These are phyloP conservation scores for Leishmania turanica DNA, from an alignment of 208 protist genomes.

Conservation along the genomic window DNA sequence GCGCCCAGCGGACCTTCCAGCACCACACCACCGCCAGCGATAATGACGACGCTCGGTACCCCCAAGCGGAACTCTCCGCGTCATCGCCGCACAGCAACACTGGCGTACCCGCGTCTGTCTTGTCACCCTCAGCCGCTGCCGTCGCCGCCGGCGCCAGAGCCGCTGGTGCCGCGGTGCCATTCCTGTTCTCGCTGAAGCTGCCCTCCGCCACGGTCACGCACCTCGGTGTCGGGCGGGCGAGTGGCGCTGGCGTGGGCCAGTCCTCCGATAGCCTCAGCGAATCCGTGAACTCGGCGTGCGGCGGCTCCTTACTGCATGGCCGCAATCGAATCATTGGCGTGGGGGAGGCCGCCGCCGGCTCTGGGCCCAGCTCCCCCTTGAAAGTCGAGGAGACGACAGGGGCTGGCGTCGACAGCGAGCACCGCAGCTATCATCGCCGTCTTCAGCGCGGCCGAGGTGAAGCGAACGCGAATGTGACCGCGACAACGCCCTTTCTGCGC, in stretches of 20 bases:
- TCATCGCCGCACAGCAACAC: slow-evolving; percentile 4
- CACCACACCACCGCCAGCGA: not conserved
- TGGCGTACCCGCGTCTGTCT: not conserved
- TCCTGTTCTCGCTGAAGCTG: slow-evolving; percentile 27
- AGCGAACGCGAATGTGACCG: not conserved
- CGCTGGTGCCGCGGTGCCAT: not conserved
- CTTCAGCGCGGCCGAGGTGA: too few relatives aligned
- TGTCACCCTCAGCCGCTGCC: not conserved
- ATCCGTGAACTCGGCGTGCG: not conserved
- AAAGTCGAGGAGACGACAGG: not conserved
- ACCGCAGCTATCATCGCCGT: slow-evolving; percentile 4
- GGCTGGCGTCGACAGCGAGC: not conserved
- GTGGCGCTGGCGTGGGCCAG: not conserved
- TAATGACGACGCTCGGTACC: not conserved
- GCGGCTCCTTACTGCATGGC: not conserved
- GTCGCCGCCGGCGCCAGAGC: slow-evolving; percentile 8
- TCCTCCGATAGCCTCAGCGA: slow-evolving; percentile 5
- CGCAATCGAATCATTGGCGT: not conserved
- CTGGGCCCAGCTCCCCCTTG: not conserved
- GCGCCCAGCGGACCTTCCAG: not conserved
- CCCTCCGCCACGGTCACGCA: slow-evolving; percentile 12
- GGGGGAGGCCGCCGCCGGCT: not conserved
- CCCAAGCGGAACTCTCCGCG: not conserved
- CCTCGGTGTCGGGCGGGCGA: not conserved
- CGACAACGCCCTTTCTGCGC: slow-evolving; percentile 15